phyloP scores from a whole-genome alignment of 1,139 yeast genomes.

The Candida frijolesensis region DNA sequence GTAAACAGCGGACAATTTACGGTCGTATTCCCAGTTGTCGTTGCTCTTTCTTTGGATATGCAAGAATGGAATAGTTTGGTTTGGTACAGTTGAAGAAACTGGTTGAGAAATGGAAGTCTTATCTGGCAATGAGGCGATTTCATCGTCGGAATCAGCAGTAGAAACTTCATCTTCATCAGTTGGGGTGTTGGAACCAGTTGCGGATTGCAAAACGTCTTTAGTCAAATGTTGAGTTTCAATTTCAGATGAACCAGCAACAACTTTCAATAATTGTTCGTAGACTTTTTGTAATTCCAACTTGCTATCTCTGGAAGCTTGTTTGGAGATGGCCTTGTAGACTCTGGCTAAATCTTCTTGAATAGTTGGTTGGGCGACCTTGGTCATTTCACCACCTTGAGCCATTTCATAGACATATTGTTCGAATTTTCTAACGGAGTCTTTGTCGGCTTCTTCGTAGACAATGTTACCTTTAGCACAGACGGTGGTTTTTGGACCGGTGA shows the following conservation, averaged over 20 bases:
- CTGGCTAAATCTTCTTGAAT: conserved; percentile 82
- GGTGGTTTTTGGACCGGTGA: conserved; percentile 92
- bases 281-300: conserved; percentile 78
- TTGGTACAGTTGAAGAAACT: conserved; percentile 71
- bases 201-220: conserved; percentile 39
- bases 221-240: conserved; percentile 55
- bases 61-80: conserved; percentile 92
- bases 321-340: conserved; percentile 79
- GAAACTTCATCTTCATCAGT: conserved; percentile 51
- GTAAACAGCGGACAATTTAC: conserved; percentile 71
- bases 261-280: conserved; percentile 75
- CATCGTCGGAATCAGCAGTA: conserved; percentile 53
- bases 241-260: conserved; percentile 69
- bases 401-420: conserved; percentile 95
- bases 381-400: conserved; percentile 92
- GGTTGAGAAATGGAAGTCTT: conserved; percentile 70
- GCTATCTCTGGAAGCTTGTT: conserved; percentile 65
- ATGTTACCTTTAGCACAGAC: conserved; percentile 89
- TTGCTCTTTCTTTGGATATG: conserved; percentile 79
- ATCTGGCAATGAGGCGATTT: conserved; percentile 81
- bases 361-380: conserved; percentile 69
- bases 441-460: conserved; percentile 78
- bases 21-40: conserved; percentile 87
- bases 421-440: conserved; percentile 89
- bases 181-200: conserved; percentile 41